Evolutionary conservation across 2,329 filamentous ascomycete genomes (phyloP), one percentile per base, ranked within the genome.

Genomic region (Colletotrichum costaricense): DNA sequence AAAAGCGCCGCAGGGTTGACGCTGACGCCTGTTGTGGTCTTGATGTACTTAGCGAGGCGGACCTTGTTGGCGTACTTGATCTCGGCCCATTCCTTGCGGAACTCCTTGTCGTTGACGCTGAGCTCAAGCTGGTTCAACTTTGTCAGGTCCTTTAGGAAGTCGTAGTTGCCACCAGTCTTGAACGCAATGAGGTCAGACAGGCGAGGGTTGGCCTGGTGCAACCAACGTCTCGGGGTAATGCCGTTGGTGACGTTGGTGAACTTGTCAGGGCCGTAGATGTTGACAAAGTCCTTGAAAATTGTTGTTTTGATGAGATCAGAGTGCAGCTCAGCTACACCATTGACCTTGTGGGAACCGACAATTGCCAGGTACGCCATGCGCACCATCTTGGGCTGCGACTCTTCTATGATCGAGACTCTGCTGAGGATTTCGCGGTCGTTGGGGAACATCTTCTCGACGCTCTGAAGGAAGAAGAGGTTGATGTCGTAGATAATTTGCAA

Each of bases 161-260:
- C 92, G 77, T 95, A 86, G 68, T 94, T 91, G 63, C 95, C 95
- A 63, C 95, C 95, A 52, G 93, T 89, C 87, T 98, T 98, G 80
- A 92, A 94, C 1, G 95, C 93, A 81, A 99, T 98, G 75, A 99
- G 87, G 81, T 95, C 94, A 0, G 96, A 98, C 35, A 99, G 88
- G 69, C 93, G 91, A 12, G 96, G 97, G 82, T 99, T 99, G 74
- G 97, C 97, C 84, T 99, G 97, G 86, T 99, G 95, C 71, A 99
- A 88, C 97, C 97, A 99, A 81, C 97, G 91, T 79, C 97, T 91
- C 12, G 97, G 97, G 0, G 97, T 99, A 81, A 99, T 97, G 72
- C 97, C 97, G 82, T 99, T 99, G 76, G 97, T 99, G 76, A 99
- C 96, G 79, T 99, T 99, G 71, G 94, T 97, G 84, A 99, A 99